Conservation (phyloP, 805 yeast genomes). For the Saturnispora zaruensis region DNA sequence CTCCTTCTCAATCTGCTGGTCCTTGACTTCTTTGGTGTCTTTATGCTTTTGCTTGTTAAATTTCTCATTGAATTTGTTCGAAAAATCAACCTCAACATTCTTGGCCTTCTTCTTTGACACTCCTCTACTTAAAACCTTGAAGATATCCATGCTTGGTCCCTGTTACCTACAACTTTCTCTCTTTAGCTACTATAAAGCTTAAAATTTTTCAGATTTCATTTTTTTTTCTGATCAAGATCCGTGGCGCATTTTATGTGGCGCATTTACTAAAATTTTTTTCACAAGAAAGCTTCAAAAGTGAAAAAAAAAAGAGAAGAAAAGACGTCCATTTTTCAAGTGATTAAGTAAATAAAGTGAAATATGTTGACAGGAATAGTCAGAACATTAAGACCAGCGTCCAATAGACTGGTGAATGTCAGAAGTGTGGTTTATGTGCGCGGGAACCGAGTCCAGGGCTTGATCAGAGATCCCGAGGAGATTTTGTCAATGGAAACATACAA, state of each 20-base stretch:
- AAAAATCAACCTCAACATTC: conserved; percentile 34
- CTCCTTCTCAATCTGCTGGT: conserved; percentile 53
- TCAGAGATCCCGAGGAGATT: conserved; percentile 59
- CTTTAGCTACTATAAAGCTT: neutral
- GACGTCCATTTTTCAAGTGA: neutral
- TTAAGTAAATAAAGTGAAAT: neutral
- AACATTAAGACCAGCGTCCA: neutral
- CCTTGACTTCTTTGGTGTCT: conserved; percentile 22
- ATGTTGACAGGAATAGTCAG: neutral
- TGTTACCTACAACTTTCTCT: neutral
- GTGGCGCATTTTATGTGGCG: neutral
- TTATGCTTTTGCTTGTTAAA: conserved; percentile 30
- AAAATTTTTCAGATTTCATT: conserved; percentile 5
- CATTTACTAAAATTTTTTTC: neutral
- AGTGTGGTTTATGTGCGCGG: conserved; percentile 37
- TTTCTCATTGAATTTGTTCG: conserved; percentile 25
- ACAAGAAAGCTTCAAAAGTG: neutral
- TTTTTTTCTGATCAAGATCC: neutral
- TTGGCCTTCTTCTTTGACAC: conserved; percentile 63
- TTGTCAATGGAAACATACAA: conserved; percentile 41
- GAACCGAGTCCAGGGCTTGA: conserved; percentile 59
- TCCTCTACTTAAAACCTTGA: conserved; percentile 76
- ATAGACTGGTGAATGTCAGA: conserved; percentile 10
- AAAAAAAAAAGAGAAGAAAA: neutral
- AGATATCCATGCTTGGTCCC: conserved; percentile 66